Evolutionary conservation across 1,284 basidiomycete genomes (phyloP).

Genomic region (Trichosporon faecale): DNA sequence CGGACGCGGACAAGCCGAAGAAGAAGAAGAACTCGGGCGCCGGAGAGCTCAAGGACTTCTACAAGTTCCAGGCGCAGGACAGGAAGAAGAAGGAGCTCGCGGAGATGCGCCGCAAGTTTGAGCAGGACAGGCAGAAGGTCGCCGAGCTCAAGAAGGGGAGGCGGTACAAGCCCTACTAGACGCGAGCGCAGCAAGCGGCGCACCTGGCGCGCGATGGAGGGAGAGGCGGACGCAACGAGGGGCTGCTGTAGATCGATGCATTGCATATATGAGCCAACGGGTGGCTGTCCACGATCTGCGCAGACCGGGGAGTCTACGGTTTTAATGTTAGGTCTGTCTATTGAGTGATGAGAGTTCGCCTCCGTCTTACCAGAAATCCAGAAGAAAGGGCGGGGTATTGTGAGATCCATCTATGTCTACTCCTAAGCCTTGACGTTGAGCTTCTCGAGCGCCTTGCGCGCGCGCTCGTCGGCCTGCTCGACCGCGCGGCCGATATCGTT

Average conservation of each 20-base stretch:
- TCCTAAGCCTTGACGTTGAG: slow-evolving; percentile 11
- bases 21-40: slow-evolving; percentile 71
- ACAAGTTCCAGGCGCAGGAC: slow-evolving; percentile 82
- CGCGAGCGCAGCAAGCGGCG: background rate
- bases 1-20: slow-evolving; percentile 43
- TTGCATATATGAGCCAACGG: background rate
- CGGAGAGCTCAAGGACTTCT: slow-evolving; percentile 61
- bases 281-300: background rate
- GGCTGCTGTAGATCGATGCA: slow-evolving; percentile 2
- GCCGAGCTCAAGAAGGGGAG: slow-evolving; percentile 73
- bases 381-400: too few relatives aligned
- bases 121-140: slow-evolving; percentile 80
- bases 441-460: slow-evolving; percentile 25
- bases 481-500: slow-evolving; percentile 53
- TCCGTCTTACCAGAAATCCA: too few relatives aligned
- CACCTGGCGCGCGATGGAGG: too few relatives aligned
- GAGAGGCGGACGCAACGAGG: too few relatives aligned
- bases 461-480: slow-evolving; percentile 49
- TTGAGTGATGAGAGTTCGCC: slow-evolving; percentile 4
- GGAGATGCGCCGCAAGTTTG: slow-evolving; percentile 74
- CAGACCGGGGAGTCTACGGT: background rate
- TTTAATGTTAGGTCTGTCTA: background rate
- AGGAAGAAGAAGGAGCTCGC: slow-evolving; percentile 75
- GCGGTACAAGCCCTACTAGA: slow-evolving; percentile 77
- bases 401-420: background rate